Conservation (phyloP, 2,329 filamentous ascomycete genomes). For the Juglanconis juglandina region DNA sequence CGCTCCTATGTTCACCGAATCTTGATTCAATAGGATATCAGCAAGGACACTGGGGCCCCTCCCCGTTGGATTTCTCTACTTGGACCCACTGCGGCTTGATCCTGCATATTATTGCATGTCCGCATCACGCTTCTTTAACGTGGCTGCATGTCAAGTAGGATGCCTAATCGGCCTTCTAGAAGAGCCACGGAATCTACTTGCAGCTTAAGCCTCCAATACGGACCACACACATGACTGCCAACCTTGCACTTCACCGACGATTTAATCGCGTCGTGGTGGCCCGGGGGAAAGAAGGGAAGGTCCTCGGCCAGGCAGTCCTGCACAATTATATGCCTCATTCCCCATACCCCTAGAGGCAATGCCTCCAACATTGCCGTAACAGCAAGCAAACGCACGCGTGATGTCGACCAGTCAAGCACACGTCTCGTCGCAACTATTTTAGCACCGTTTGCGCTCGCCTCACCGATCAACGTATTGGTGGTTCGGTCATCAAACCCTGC, state of each 20-base stretch:
- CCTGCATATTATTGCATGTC: constrained; percentile 8
- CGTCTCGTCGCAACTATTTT: constrained; percentile 1
- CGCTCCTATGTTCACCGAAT: constrained; percentile 8
- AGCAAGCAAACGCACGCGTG: constrained; percentile 12
- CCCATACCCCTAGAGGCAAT: constrained; percentile 1
- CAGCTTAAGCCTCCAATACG: constrained; percentile 10
- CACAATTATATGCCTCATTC: constrained; percentile 12
- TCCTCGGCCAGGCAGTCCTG: constrained; percentile 3
- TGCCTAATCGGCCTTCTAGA: constrained; percentile 13
- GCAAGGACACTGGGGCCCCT: neutral
- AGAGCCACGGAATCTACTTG: constrained; percentile 9
- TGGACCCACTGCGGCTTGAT: constrained; percentile 5
- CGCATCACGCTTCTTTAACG: neutral
- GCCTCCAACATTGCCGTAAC: constrained; percentile 3
- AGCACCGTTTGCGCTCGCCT: constrained; percentile 13
- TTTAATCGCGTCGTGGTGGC: constrained; percentile 1
- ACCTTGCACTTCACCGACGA: neutral
- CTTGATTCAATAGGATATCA: constrained; percentile 1
- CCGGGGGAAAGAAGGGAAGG: neutral
- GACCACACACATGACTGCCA: neutral
- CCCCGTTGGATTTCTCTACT: constrained; percentile 11
- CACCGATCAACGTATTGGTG: constrained; percentile 1
- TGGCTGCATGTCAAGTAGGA: constrained; percentile 5
- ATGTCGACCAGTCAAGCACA: constrained; percentile 4
- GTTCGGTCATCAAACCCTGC: constrained; percentile 2